Evolutionary conservation across 345 rosid genomes (phyloP), one percentile per base, ranked within the genome.

Genomic region (Eucalyptus rudis): DNA sequence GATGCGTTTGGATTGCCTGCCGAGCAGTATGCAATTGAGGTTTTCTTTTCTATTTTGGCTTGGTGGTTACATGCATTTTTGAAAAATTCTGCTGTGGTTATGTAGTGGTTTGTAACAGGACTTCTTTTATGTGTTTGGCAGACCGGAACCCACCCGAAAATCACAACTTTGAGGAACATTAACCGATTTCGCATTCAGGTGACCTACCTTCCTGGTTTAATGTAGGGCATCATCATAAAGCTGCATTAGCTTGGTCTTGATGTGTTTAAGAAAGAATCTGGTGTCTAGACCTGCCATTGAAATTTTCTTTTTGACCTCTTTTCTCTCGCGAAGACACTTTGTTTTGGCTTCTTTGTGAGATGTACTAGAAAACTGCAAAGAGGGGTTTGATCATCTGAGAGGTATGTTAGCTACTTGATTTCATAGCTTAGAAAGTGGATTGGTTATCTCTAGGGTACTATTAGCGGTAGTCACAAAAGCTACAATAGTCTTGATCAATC

Each of bases 1-100:
- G 99, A 97, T 96, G 99, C 99, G 47, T 97, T 97, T 87, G 99
- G 99, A 86, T 93, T 97, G 93, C 99, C 99, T 62, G 99, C 99
- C 7, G 99, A 97, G 93, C 99, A 97, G 89, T 96, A 96, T 71
- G 99, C 99, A 9, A 97, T 96, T 88, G 97, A 96, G 97, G 99
- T 97, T 87, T 84, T 80, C 87, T 87, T 88, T 88, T 25, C 36
- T 2, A 44, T 84, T 54, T 22, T 90, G 64, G n/a, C 64, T 49
- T 62, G 17, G 45, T 9, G 45, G 87, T 86, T 51, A 29, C 76
- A n/a, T 31, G 44, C 56, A 56, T n/a, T 52, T 86, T n/a, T 10
- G 13, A 22, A 50, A 52, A 43, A 50, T 52, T 52, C 29, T 49
- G 12, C 17, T 50, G 87, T 0, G 5, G 44, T 86, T 4, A 50